Evolutionary conservation across 2,329 filamentous ascomycete genomes (phyloP).

Genomic region (Stagonosporopsis cucurbitacearum): DNA sequence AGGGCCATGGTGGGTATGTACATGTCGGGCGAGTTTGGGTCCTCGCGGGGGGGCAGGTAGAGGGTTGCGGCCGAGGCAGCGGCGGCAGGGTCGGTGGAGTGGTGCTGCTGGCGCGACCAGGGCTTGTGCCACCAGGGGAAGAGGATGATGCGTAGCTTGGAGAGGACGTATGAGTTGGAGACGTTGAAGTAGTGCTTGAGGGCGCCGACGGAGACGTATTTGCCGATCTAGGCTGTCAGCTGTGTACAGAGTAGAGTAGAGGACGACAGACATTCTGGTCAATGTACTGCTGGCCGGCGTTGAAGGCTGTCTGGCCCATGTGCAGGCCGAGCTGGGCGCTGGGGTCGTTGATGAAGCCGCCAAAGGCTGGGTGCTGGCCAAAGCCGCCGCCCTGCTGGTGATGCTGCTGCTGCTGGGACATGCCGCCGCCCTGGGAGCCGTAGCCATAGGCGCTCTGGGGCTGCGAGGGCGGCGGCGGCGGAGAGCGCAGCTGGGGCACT

Average conservation of each 20-base stretch:
- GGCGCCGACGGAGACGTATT: slow-evolving; percentile 88
- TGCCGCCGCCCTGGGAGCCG: slow-evolving; percentile 65
- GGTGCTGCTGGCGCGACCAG: slow-evolving; percentile 89
- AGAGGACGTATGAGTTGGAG: slow-evolving; percentile 93
- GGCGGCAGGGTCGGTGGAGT: slow-evolving; percentile 40
- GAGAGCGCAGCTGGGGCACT: slow-evolving; percentile 94
- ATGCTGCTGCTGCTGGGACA: slow-evolving; percentile 24
- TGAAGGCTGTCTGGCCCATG: slow-evolving; percentile 89
- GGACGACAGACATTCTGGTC: slow-evolving; percentile 81
- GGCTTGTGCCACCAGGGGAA: slow-evolving; percentile 98
- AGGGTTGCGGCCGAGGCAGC: slow-evolving; percentile 23
- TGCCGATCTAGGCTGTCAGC: slow-evolving; percentile 63
- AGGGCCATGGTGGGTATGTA: slow-evolving; percentile 98
- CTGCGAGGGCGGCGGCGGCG: slow-evolving; percentile 80
- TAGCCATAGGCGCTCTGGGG: slow-evolving; percentile 72
- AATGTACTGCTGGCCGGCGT: slow-evolving; percentile 90
- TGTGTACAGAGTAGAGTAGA: not conserved
- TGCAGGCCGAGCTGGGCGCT: slow-evolving; percentile 94
- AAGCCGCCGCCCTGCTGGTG: slow-evolving; percentile 30
- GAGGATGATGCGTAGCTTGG: slow-evolving; percentile 90
- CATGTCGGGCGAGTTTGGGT: slow-evolving; percentile 98
- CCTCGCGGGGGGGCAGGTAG: slow-evolving; percentile 90
- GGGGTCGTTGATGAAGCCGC: slow-evolving; percentile 94
- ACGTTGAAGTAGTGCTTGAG: slow-evolving; percentile 99
- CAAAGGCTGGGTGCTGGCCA: slow-evolving; percentile 69